phyloP scores from a whole-genome alignment of 2,329 filamentous ascomycete genomes.

The Ustulina deusta region DNA sequence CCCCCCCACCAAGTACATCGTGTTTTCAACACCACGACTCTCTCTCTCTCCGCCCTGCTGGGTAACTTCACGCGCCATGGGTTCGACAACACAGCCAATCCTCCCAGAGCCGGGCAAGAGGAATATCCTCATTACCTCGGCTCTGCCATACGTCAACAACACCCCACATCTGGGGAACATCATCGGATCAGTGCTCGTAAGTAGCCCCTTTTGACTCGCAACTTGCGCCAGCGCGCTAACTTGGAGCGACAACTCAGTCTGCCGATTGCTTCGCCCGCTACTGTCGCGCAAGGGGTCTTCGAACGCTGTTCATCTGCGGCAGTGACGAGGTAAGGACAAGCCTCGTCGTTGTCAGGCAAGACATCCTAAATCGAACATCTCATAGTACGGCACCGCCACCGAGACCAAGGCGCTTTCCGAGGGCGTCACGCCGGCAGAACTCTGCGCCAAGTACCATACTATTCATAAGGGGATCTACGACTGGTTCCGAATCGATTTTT shows the following conservation, averaged over 20 bases:
- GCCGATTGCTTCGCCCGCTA: conserved; percentile 89
- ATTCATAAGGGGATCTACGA: conserved; percentile 89
- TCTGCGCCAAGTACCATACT: conserved; percentile 93
- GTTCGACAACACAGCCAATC: conserved; percentile 53
- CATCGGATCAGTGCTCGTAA: conserved; percentile 79
- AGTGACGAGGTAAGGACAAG: conserved; percentile 72
- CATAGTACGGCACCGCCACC: conserved; percentile 86
- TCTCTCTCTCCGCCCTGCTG: neutral
- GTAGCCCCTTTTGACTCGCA: neutral
- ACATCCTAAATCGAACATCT: conserved; percentile 1
- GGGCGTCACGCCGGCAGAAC: conserved; percentile 80
- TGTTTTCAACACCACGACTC: too few species aligned
- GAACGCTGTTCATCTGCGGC: conserved; percentile 87
- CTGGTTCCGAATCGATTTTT: conserved; percentile 77
- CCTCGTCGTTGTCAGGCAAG: neutral
- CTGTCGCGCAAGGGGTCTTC: conserved; percentile 81
- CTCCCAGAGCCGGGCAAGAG: conserved; percentile 78
- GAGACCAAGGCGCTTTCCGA: conserved; percentile 96
- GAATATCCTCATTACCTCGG: conserved; percentile 83
- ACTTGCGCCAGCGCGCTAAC: conserved; percentile 16
- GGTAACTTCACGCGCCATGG: conserved; percentile 25
- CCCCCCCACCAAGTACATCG: too few species aligned
- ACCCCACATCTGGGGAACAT: conserved; percentile 90
- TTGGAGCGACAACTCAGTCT: conserved; percentile 24
- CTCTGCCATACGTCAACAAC: conserved; percentile 59